Evolutionary conservation across 139 green algal genomes (phyloP), one percentile per base, ranked within the genome.

Genomic region (Chlorella ohadii): DNA sequence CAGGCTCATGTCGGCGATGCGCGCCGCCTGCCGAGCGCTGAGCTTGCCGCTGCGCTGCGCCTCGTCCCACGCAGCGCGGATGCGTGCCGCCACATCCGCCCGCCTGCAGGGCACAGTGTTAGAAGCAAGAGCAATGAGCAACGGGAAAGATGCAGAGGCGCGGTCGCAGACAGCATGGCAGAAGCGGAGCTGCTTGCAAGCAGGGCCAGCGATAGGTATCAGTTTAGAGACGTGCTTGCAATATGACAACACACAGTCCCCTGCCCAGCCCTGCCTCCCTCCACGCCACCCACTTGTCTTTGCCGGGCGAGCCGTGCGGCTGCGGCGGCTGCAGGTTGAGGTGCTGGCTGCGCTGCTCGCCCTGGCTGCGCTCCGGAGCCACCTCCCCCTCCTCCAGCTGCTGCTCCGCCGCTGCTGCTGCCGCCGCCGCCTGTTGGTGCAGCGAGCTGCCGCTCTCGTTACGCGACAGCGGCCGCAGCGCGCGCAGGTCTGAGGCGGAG

Each of bases 1-100:
- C 88, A 98, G 91, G 34, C 89, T 94, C 51, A 98, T 73, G 89
- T 98, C 95, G 15, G 93, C 94, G 84, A 98, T 90, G 72, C 94
- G 94, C 0, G 95, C 95, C 3, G 92, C 87, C 87, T 97, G 94
- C 56, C 93, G 90, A 1, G 90, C 83, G 15, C 85, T 92, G 65
- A 95, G 88, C 77, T 90, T 83, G 28, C 72, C 71, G 64, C 87
- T 84, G 41, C 82, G 85, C 71, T 90, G 85, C 74, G 83, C 79
- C 25, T 85, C 83, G 17, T 72, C 88, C 75, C 79, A 59, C 39
- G 75, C 75, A 1, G 75, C 75, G 1, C 34, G 33, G 19, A 81
- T 27, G 56, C 75, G 75, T 6, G 57, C 33, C 23, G 75, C 33
- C 57, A 56, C 75, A 25, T 70, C 75, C 6, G 73, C 85, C 65